Base-by-base conservation (phyloP, 306 rosid species). In the Castanea mollissima region DNA sequence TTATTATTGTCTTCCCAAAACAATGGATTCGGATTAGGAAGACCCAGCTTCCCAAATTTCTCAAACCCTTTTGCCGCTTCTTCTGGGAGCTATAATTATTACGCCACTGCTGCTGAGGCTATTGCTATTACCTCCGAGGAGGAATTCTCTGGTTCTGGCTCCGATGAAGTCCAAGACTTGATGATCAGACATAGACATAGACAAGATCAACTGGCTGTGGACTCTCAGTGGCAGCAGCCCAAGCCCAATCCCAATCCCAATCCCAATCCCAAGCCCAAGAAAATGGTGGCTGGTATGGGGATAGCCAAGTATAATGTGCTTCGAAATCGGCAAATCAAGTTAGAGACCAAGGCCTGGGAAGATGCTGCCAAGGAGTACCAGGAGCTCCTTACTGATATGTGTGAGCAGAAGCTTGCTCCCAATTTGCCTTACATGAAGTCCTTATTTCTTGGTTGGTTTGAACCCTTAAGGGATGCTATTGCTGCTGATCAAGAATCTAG, bases 301-400 rank as follows among this genome's bases (percentile, higher is more conserved):
- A 73, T 62, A 7, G 71, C 81, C 21, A 91, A 80, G 83, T 85
- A 88, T 57, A 79, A 77, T 27, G 19, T 80, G 76, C 94, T 93
- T 5, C 69, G 89, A 74, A 86, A 65, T 81, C 87, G 97, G 79
- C 99, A 95, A 89, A 51, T 95, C 52, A 85, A 93, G 69, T 25
- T 81, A 46, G 99, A 95, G 91, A 95, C 99, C 0, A 96, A 93
- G 87, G 98, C 99, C 5, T 95, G 99, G 99, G 92, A 93, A 54
- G 86, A 87, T 7, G 99, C 99, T 1, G 98, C 98, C 0, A 85
- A 74, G 57, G 99, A 93, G 86, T 95, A 95, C 79, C 88, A 88
- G 76, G 99, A 95, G 31, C 88, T 95, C 70, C 68, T 93, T 77
- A 75, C 59, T 32, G 97, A 92, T 69, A 95, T 95, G 98, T 86